These are phyloP conservation scores for Anisodus acutangulus DNA, from an alignment of 257 asterid species.

Conservation along the genomic window DNA sequence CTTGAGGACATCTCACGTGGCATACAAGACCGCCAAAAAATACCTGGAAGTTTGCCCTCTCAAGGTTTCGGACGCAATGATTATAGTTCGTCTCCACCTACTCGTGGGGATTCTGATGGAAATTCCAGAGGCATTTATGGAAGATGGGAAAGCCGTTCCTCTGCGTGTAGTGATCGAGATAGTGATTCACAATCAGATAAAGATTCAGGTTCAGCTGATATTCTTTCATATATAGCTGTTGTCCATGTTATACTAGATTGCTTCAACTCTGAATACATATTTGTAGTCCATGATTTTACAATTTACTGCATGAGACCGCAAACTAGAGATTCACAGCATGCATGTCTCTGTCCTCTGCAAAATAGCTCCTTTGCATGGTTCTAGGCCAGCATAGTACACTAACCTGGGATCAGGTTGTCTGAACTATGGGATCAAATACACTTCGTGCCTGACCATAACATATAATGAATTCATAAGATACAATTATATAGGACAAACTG, in stretches of 20 bases:
- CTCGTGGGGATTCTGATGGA: conserved; percentile 62
- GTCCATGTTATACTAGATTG: neutral
- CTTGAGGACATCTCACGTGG: conserved; percentile 57
- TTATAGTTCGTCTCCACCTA: conserved; percentile 76
- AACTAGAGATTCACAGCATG: neutral
- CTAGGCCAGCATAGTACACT: neutral
- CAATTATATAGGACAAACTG: neutral
- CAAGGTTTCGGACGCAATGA: conserved; percentile 70
- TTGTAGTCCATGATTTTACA: neutral
- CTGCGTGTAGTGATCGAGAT: conserved; percentile 73
- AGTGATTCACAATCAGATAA: conserved; percentile 74
- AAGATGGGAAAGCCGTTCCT: conserved; percentile 79
- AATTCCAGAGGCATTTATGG: conserved; percentile 60
- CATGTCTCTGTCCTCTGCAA: neutral
- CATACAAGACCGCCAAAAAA: conserved; percentile 65
- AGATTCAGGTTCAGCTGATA: conserved; percentile 70
- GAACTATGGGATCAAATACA: neutral
- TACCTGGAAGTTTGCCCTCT: conserved; percentile 47
- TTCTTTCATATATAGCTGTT: conserved; percentile 27
- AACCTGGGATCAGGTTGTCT: conserved; percentile 1
- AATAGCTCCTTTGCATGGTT: neutral
- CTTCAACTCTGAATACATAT: neutral
- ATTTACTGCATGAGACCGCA: conserved; percentile 7
- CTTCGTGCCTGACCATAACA: neutral
- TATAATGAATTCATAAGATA: neutral